A percentile compares a stretch with the other conserved stretches of the same genome.
Conservation (phyloP, 2,329 filamentous ascomycete genomes). For the Ceratocystis ficicola region DNA sequence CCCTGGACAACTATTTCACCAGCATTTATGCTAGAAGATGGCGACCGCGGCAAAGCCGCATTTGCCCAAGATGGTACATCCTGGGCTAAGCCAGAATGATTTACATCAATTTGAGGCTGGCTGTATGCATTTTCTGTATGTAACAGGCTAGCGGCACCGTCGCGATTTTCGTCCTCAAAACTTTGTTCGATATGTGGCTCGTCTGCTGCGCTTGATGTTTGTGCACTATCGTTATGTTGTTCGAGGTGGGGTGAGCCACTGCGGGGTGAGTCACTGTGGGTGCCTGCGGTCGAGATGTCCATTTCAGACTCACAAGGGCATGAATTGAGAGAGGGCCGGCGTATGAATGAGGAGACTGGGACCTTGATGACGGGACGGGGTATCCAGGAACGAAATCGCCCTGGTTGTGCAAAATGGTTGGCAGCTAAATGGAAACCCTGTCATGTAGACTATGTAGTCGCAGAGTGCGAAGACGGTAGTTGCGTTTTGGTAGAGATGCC, state of each 20-base stretch:
- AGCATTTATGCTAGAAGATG: neutral
- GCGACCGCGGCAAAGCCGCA: neutral
- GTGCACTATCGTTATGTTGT: neutral
- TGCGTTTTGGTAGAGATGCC: no score
- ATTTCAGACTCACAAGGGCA: neutral
- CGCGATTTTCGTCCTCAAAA: neutral
- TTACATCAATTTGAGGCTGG: neutral
- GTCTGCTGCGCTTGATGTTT: neutral
- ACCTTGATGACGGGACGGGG: no score
- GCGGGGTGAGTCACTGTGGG: neutral
- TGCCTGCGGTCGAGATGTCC: neutral
- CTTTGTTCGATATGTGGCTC: neutral
- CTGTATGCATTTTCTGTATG: constrained; percentile 30
- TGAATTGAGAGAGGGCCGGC: neutral
- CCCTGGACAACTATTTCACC: neutral
- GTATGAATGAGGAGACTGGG: no score
- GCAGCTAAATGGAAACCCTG: no score
- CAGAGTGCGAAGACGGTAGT: no score
- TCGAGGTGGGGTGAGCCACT: neutral
- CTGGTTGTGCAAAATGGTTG: no score
- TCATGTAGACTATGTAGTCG: no score
- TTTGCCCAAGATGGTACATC: neutral
- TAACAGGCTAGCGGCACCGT: neutral
- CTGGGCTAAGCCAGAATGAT: neutral
- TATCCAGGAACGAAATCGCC: no score